phyloP scores from a whole-genome alignment of 352 stramenopile species.

The Phytopythium mirpurense region DNA sequence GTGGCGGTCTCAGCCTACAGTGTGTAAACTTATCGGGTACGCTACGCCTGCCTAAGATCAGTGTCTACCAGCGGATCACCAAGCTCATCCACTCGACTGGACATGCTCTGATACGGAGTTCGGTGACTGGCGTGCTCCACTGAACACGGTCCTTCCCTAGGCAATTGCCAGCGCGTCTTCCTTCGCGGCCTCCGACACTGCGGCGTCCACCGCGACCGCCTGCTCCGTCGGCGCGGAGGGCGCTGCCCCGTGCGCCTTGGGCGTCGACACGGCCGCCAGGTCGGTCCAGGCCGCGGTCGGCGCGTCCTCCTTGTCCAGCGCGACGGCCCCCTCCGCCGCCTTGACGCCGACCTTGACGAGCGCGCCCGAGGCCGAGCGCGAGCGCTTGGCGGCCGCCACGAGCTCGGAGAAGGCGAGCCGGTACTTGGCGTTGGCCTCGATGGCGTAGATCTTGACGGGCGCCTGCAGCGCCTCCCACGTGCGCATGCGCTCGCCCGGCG shows the following conservation, averaged over 20 bases:
- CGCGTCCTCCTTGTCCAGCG: no score
- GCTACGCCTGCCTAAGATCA: no score
- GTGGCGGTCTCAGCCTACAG: no score
- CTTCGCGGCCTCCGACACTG: background rate
- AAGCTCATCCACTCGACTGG: no score
- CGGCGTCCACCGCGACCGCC: background rate
- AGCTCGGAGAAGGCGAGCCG: constrained; percentile 42
- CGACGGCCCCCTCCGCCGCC: no score
- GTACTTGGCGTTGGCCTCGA: constrained; percentile 69
- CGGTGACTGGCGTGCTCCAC: no score
- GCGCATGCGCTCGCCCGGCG: constrained; percentile 42
- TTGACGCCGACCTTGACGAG: no score
- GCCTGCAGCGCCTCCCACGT: constrained; percentile 71
- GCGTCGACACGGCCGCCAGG: background rate
- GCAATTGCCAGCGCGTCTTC: background rate
- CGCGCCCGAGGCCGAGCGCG: constrained; percentile 45
- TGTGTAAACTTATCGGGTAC: no score
- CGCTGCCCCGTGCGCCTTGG: background rate
- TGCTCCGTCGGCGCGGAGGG: background rate
- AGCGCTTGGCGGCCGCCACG: constrained; percentile 27
- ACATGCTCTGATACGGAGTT: no score
- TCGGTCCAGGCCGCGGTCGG: background rate
- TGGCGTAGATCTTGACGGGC: constrained; percentile 66
- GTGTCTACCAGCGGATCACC: no score
- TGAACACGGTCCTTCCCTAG: no score